Evolutionary conservation across 352 stramenopile species (phyloP), one percentile per base, ranked within the genome.

Genomic region (Blastocystis hominis): DNA sequence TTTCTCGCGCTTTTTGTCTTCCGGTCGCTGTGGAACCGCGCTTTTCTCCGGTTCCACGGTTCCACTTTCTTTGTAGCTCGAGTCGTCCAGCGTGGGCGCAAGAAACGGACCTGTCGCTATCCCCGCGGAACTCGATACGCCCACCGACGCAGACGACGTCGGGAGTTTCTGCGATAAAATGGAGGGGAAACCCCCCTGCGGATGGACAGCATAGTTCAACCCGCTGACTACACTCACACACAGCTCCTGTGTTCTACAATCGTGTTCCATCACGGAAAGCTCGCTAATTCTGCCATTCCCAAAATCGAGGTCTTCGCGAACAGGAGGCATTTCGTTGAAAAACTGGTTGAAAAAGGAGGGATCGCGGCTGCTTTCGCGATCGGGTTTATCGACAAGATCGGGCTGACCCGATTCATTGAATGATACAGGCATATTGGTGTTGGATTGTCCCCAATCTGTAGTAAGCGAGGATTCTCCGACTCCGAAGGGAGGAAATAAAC

Each of bases 281-380:
- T 13, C 66, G n/a, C 66, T 77, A 20, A 24, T 53, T 56, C 66
- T 3, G 17, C 66, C 66, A 36, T 77, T 46, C 40, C 36, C 24
- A 77, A 56, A 3, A 40, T n/a, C 24, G 20, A 30, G 34, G 3
- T 77, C 66, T 53, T 77, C 66, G 5, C 20, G 66, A 1, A 46
- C 34, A 36, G 66, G 66, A 36, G 66, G 50, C 53, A 34, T 42
- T 10, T 24, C 34, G 6, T 77, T 20, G 24, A 70, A n/a, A 55
- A 77, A 77, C 3, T 77, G 66, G n/a, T 56, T 56, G n/a, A 77
- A 77, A 40, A 77, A 77, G 34, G 66, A 40, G 55, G 66, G 66
- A 30, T 77, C 66, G 20, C 34, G 66, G 50, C 36, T 56, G 15
- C n/a, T 56, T 46, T 75, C 63, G 3, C 38, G 13, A 44, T 42